Base-by-base conservation (phyloP, 257 asterid species). In the Thymus mandschuricus region DNA sequence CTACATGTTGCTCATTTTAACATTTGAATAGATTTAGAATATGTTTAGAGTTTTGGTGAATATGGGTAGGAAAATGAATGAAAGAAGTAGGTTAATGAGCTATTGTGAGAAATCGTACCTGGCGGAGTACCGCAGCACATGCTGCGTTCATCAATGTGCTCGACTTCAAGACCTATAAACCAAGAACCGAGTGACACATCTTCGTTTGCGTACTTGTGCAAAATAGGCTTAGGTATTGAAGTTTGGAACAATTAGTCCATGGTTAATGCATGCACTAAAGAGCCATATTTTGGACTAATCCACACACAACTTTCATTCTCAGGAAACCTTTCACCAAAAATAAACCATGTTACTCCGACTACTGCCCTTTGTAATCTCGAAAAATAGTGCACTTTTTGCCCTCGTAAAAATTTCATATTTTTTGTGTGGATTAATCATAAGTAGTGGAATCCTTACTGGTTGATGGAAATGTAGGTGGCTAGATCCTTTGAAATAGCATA, bases 91-190 rank as follows among this genome's bases (percentile, higher is more conserved):
- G 29, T 10, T 21, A 49, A 15, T 21, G 10, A 30, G 54, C 10
- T 64, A 84, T 81, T 21, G 5, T 9, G 65, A 12, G 45, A 48
- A 76, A 48, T 4, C 21, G 59, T 81, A 91, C 97, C 97, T 77
- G 97, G 97, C 44, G 97, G 97, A 55, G 96, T 91, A 51, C 89
- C 97, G 80, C 97, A 91, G 71, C 97, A 91, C 96, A 91, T 85
- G 55, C 78, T 84, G 38, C 96, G 94, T 15, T 91, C 97, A 52
- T 91, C 96, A 38, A 91, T 88, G 81, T 87, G 96, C 80, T 91
- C 96, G 60, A 91, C 96, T 78, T 91, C 97, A 31, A 91, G 93
- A 28, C 97, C 97, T 28, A 89, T 91, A 64, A 91, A 89, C 97
- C 97, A 91, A 6, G 97, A 52, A 54, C 97, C 96, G 12, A 88